Conservation (phyloP, 2,329 filamentous ascomycete genomes). For the Colletotrichum chlorophyti region DNA sequence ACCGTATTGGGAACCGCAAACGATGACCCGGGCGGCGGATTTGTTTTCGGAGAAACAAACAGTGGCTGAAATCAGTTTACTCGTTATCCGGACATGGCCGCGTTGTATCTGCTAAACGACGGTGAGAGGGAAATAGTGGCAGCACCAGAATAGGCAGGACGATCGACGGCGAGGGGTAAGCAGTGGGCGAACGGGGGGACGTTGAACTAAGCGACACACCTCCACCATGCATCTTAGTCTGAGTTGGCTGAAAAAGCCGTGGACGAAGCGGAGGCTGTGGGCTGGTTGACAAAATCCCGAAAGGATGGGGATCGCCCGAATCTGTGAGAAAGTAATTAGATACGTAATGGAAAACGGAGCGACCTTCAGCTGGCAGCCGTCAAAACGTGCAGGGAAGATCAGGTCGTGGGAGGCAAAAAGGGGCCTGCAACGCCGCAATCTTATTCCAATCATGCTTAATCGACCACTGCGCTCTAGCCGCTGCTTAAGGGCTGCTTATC, state of each 20-base stretch:
- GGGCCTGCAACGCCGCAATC: conserved; percentile 14
- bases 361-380: not conserved
- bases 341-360: conserved; percentile 16
- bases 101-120: no score
- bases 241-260: no score
- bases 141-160: not conserved
- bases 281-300: no score
- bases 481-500: conserved; percentile 18
- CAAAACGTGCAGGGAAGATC: conserved; percentile 8
- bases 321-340: no score
- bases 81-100: no score
- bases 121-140: no score
- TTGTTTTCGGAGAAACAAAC: not conserved
- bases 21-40: no score
- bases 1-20: no score
- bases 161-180: not conserved
- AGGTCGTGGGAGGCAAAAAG: not conserved
- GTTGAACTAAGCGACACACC: not conserved
- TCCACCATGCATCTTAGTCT: no score
- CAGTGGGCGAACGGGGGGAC: not conserved
- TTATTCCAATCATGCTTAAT: conserved; percentile 27
- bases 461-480: not conserved
- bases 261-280: no score
- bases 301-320: no score
- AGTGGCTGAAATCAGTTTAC: not conserved